Base-by-base conservation (phyloP, 192 early-diverging fungal genomes). In the Chytriomyces hyalinus region DNA sequence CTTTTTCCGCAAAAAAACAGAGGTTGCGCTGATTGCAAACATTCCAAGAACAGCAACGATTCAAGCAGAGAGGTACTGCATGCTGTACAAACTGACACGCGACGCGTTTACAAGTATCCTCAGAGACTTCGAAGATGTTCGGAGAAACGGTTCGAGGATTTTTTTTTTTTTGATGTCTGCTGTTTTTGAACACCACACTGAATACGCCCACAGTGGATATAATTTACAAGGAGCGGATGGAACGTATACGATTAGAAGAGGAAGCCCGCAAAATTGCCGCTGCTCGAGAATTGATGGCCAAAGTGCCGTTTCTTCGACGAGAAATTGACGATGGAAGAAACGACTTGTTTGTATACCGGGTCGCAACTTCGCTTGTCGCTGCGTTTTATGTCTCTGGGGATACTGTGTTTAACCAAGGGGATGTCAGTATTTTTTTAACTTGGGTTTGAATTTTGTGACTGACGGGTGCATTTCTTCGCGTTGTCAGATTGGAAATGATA, bases 41-140 rank as follows among this genome's bases (percentile, higher is more conserved):
- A 79, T 80, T n/a, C 78, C 83, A 22, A 65, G 83, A 61, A 86
- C 83, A 13, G 85, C 83, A 4, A 83, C 83, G 1, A 77, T 85
- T 20, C 76, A 71, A 59, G 81, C 81, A 13, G 47, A 20, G 13
- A 50, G 76, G 4, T 66, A 77, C 57, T 70, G 50, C 10, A 59
- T 73, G 26, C 72, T 83, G 3, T 86, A 81, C 51, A 72, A 53
- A 28, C 77, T 85, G 15, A 68, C 74, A 49, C 46, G 75, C 13
- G 61, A 22, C 43, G 74, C 70, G 22, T 80, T 83, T 59, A 68
- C 76, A 45, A 13, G 3, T 7, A 82, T 82, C 47, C 17, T 82
- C 4, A 65, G 17, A 20, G 66, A 71, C 36, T 82, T 79, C 65
- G 81, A 83, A 6, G 83, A 84, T 61, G 71, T 84, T 67, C 62